These are phyloP conservation scores for Metschnikowia lochheadii DNA, from an alignment of 805 yeast genomes.

Conservation along the genomic window DNA sequence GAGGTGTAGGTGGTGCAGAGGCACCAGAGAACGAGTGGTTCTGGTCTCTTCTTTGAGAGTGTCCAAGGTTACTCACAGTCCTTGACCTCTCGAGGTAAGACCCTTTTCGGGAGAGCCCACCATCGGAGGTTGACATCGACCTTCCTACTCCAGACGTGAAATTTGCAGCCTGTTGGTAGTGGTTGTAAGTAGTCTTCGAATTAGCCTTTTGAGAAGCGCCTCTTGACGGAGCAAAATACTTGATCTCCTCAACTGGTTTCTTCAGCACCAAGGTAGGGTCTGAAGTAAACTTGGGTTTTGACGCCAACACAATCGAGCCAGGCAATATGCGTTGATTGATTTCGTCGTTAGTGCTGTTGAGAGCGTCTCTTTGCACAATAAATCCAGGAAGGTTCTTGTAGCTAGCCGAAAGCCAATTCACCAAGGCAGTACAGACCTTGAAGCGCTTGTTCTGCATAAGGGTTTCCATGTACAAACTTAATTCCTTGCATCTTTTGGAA, in stretches of 20 bases:
- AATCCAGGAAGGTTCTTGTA: conserved; percentile 27
- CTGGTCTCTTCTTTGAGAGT: background rate
- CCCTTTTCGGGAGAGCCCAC: conserved; percentile 5
- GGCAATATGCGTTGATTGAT: conserved; percentile 16
- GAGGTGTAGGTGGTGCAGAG: conserved; percentile 3
- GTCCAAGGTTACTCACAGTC: conserved; percentile 7
- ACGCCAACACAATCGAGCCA: conserved; percentile 16
- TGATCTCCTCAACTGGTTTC: conserved; percentile 2
- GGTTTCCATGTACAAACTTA: conserved; percentile 38
- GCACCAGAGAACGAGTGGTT: background rate
- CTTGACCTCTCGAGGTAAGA: conserved; percentile 6
- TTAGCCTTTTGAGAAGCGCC: conserved; percentile 17
- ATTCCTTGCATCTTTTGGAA: conserved; percentile 34
- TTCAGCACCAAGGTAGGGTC: background rate
- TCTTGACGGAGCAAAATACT: conserved; percentile 4
- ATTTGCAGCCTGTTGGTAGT: conserved; percentile 26
- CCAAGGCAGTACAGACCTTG: conserved; percentile 24
- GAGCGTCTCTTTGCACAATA: conserved; percentile 13
- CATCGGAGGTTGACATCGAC: conserved; percentile 12
- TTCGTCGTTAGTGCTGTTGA: conserved; percentile 11
- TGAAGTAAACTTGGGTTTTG: conserved; percentile 3
- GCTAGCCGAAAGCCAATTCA: conserved; percentile 26
- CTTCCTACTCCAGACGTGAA: conserved; percentile 8
- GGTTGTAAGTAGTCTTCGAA: conserved; percentile 29
- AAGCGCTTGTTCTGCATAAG: conserved; percentile 28